These are phyloP conservation scores for Schwanniomyces sp. DNA, from an alignment of 805 yeast genomes.

Conservation along the genomic window DNA sequence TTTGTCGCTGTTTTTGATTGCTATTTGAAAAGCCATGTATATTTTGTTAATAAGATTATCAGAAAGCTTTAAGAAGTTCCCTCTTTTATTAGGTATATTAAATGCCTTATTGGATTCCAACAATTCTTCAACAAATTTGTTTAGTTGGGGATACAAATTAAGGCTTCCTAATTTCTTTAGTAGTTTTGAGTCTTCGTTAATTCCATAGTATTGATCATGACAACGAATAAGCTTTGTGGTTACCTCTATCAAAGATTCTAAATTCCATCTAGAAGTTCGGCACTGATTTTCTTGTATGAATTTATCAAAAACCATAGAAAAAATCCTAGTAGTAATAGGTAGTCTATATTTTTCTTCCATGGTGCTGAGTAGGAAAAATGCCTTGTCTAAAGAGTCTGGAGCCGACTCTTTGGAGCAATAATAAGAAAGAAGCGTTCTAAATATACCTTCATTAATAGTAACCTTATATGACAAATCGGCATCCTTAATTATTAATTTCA, in stretches of 20 bases:
- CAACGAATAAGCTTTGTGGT: slow-evolving; percentile 12
- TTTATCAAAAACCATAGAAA: slow-evolving; percentile 17
- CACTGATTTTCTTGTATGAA: slow-evolving; percentile 7
- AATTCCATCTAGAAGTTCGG: slow-evolving; percentile 1
- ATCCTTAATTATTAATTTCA: slow-evolving; percentile 13
- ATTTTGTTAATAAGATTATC: slow-evolving; percentile 15
- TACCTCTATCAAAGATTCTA: slow-evolving; percentile 10
- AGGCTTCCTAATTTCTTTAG: slow-evolving; percentile 5
- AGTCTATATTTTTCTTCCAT: slow-evolving; percentile 21
- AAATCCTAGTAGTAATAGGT: slow-evolving; percentile 34
- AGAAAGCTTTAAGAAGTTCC: slow-evolving; percentile 20
- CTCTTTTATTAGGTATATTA: slow-evolving; percentile 9
- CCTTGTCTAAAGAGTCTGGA: slow-evolving; percentile 9
- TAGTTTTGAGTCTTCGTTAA: slow-evolving; percentile 4
- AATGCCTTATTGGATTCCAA: slow-evolving; percentile 1
- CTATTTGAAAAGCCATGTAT: slow-evolving; percentile 12
- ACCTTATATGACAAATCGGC: slow-evolving; percentile 7
- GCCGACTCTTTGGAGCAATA: slow-evolving; percentile 9
- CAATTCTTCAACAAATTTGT: slow-evolving; percentile 13
- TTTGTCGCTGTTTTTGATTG: slow-evolving; percentile 4
- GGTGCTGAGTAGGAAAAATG: slow-evolving; percentile 12
- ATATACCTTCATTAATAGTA: slow-evolving; percentile 25
- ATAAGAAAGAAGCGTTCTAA: slow-evolving; percentile 17
- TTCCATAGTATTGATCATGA: slow-evolving; percentile 13
- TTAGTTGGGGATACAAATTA: slow-evolving; percentile 11